Base-by-base conservation (phyloP, 2,329 filamentous ascomycete species). In the Ascocoryne sarcoides region DNA sequence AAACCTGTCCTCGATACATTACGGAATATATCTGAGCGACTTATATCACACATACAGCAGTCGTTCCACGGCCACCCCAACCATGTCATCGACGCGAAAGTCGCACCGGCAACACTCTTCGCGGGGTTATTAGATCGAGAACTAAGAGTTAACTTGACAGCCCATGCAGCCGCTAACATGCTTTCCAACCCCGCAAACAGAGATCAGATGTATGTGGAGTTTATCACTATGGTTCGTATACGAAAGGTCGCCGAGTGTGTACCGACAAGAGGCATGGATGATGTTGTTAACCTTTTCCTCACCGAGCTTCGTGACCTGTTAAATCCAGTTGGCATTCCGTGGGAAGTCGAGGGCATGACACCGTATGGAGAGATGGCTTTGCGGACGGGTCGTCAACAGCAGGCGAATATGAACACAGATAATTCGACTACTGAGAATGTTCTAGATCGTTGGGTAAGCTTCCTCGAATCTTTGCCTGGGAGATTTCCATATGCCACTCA, bases 141-240 rank as follows among this genome's bases (percentile, higher is more conserved):
- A 55, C 72, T 96, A 26, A 78, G 89, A 43, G 92, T 95, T 45
- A 98, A 98, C 57, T 75, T 92, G 44, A 87, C 90, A 15, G 92
- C 92, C 2, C 90, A 96, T 58, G 89, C 92, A 1, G 88, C 90
- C 1, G 90, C 89, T 16, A 93, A 92, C 48, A 88, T 95, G 75
- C 71, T 98, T 10, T 86, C 86, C 5, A 86, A 90, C 55, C 80
- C 87, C 14, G 84, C 86, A 33, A 93, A 94, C 59, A 79, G 92
- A 40, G 87, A 92, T 50, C 84, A 92, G 56, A 96, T 98, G 92
- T 95, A 92, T 68, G 70, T 82, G 37, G 92, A 98, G 57, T 95
- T 89, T 80, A 79, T 87, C 30, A 77, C 69, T 2, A 74, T 75
- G 65, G 75, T 82, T 20, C 68, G 74, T 18, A 66, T 75, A 8